Percentiles rank a stretch among this genome's conserved stretches.
These are phyloP conservation scores for Fagopyrum tataricum DNA, from an alignment of 148 eudicot species.

Conservation along the genomic window DNA sequence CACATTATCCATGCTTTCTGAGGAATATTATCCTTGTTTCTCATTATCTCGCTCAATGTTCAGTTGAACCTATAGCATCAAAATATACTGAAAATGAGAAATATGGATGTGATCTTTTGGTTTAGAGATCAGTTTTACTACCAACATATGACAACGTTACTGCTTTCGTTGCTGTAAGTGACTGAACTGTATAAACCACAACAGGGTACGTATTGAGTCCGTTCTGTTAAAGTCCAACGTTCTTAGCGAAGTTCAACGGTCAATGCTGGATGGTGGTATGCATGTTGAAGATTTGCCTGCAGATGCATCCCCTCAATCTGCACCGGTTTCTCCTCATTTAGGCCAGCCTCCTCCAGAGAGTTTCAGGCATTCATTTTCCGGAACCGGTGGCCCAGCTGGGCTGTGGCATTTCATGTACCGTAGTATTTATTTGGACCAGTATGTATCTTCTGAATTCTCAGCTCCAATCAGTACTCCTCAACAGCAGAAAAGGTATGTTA, in stretches of 20 bases:
- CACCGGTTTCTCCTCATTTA: constrained; percentile 57
- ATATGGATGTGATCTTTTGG: neutral
- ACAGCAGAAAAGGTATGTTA: constrained; percentile 83
- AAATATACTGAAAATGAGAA: neutral
- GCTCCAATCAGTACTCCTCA: constrained; percentile 60
- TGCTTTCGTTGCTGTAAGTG: constrained; percentile 1
- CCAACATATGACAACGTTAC: neutral
- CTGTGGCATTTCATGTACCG: constrained; percentile 96
- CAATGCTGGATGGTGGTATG: constrained; percentile 87
- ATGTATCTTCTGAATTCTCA: constrained; percentile 86
- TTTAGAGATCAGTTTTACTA: neutral
- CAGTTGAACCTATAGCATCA: neutral
- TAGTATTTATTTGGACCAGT: constrained; percentile 82
- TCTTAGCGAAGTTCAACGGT: constrained; percentile 80
- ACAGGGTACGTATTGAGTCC: constrained; percentile 67
- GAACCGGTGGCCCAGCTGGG: constrained; percentile 85
- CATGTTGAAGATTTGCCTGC: constrained; percentile 77
- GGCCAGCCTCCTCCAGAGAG: constrained; percentile 57
- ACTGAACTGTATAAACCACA: constrained; percentile 11
- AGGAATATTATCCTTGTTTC: neutral
- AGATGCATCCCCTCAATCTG: constrained; percentile 58
- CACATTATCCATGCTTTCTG: neutral
- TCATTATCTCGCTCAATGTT: neutral
- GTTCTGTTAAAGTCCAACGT: constrained; percentile 87
- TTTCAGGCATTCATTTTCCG: constrained; percentile 37